Evolutionary conservation across 352 stramenopile genomes (phyloP).

Genomic region (Blastocystis sp.): DNA sequence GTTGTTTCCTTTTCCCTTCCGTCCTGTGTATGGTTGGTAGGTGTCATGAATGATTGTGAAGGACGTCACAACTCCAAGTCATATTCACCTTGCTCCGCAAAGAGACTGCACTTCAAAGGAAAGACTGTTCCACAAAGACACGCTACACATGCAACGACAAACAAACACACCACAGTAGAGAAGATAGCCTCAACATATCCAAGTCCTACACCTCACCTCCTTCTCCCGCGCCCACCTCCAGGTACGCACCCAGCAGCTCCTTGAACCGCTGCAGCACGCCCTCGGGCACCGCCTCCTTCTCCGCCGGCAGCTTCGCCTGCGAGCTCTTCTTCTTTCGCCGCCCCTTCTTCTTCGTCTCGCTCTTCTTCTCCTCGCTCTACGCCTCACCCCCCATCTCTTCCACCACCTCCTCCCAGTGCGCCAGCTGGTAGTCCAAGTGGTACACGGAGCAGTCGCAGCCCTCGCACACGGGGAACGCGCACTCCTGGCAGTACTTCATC

Average conservation of each 20-base stretch:
- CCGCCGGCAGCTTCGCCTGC: neutral
- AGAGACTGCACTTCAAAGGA: no score
- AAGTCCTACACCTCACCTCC: neutral
- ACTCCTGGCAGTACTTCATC: conserved; percentile 93
- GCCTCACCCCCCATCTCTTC: conserved; percentile 80
- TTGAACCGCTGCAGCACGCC: neutral
- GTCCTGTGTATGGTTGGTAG: no score
- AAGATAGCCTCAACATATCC: conserved; percentile 17
- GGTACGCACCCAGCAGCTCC: conserved; percentile 1
- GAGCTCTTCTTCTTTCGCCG: neutral
- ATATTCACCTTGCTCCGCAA: no score
- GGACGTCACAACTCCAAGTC: no score
- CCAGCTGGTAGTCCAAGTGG: conserved; percentile 92
- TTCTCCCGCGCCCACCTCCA: neutral
- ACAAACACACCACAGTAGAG: conserved; percentile 1
- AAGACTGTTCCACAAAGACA: no score
- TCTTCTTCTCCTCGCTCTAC: conserved; percentile 87
- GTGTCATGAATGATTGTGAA: no score
- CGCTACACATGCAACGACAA: neutral
- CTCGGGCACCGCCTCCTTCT: neutral
- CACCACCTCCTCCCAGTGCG: conserved; percentile 80
- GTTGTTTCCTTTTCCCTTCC: neutral
- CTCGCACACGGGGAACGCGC: conserved; percentile 94
- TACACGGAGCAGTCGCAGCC: conserved; percentile 94
- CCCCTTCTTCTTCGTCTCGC: conserved; percentile 78